A percentile compares a stretch with the other conserved stretches of the same genome.
These are phyloP conservation scores for Cordyceps fumosorosea DNA, from an alignment of 2,329 filamentous ascomycete genomes.

Conservation along the genomic window DNA sequence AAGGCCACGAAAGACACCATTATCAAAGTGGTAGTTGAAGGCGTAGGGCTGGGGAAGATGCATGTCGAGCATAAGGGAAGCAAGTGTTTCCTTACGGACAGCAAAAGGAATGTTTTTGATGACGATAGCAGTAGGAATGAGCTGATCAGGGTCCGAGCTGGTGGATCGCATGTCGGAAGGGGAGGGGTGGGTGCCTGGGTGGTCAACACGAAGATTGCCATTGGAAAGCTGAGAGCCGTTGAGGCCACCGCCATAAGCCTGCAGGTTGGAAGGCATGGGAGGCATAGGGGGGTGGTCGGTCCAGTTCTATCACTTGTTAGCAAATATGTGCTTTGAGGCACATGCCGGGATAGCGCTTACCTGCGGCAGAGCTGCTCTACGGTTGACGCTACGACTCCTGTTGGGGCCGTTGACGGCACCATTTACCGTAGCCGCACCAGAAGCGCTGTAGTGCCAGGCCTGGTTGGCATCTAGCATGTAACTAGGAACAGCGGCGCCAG, in stretches of 20 bases:
- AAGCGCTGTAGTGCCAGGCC: slow-evolving; percentile 69
- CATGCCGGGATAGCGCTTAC: slow-evolving; percentile 43
- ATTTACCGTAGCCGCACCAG: slow-evolving; percentile 56
- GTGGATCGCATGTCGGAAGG: slow-evolving; percentile 35
- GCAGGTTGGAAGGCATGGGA: slow-evolving; percentile 31
- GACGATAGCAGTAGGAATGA: slow-evolving; percentile 96
- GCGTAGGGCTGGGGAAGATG: slow-evolving; percentile 91
- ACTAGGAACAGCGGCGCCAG: slow-evolving; percentile 33
- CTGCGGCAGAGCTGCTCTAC: slow-evolving; percentile 60
- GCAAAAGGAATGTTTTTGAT: slow-evolving; percentile 99
- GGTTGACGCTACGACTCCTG: slow-evolving; percentile 47
- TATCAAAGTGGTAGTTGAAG: slow-evolving; percentile 99
- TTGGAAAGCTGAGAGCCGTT: slow-evolving; percentile 32
- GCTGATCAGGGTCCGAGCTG: slow-evolving; percentile 63
- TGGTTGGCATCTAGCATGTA: slow-evolving; percentile 63
- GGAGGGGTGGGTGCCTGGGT: slow-evolving; percentile 33
- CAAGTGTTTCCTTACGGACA: slow-evolving; percentile 92
- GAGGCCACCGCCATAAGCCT: slow-evolving; percentile 29
- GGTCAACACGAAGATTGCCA: slow-evolving; percentile 38
- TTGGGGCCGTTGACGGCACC: slow-evolving; percentile 60
- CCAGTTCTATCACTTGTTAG: slow-evolving; percentile 36
- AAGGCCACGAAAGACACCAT: slow-evolving; percentile 89
- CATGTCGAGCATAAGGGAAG: slow-evolving; percentile 89
- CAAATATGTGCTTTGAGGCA: not conserved
- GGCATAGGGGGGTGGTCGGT: slow-evolving; percentile 41